Base-by-base conservation (phyloP, 345 rosid species). In the Turnera subulata region DNA sequence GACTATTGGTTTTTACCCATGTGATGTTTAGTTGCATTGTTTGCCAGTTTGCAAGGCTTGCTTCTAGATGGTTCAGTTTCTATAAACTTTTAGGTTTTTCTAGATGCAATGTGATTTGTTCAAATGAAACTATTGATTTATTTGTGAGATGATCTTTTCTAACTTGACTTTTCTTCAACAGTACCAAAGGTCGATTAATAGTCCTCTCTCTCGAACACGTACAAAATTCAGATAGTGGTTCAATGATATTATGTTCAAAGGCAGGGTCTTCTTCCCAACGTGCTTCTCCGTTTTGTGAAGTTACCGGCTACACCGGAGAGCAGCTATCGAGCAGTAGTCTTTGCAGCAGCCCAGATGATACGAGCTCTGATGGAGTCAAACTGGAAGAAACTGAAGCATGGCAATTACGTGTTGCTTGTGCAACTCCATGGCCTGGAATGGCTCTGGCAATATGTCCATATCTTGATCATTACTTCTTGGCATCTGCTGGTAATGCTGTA, bases 401-500 rank as follows among this genome's bases (percentile, higher is more conserved):
- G 96, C 86, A 81, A 66, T 73, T 93, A 46, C 80, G 87, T 53
- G 58, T 73, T 69, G 85, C 83, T 59, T 80, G 50, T 76, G 48
- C 84, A 55, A 63, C 61, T 45, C 49, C 63, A 55, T 87, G 80
- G 85, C 79, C 81, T 16, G 99, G 97, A 66, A 87, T 89, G 95
- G 92, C 80, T 55, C 95, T 93, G 53, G 96, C 99, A 40, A 80
- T 89, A 51, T 85, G 97, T 74, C 90, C 97, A 58, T 93, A 93
- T 78, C 89, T 85, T 73, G 96, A 82, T 73, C 81, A 73, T 29
- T 87, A 67, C 76, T 93, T 93, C 76, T 75, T 93, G 82, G 97
- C 85, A 25, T 89, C 99, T 75, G 91, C 97, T 71, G 99, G 99
- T 77, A 89, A 78, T 74, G 72, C 85, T 64, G 99, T 93, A 90